Evolutionary conservation across 2,329 filamentous ascomycete genomes (phyloP).

Genomic region (Plectosphaerella sp.): DNA sequence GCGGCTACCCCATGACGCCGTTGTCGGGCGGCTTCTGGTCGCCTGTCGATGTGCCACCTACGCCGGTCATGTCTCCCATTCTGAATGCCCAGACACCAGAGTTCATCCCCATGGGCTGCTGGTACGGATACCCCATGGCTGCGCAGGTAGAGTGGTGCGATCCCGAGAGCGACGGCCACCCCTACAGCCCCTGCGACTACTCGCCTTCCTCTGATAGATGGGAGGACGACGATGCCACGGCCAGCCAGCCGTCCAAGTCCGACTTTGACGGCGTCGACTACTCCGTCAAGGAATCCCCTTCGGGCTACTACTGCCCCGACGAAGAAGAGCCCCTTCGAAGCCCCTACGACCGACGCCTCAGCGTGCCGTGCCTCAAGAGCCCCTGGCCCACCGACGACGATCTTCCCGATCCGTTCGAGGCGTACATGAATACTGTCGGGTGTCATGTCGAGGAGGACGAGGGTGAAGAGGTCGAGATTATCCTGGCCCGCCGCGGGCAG

Average conservation of each 20-base stretch:
- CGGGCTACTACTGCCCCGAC: constrained; percentile 5
- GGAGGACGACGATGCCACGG: background rate
- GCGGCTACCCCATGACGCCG: constrained; percentile 2
- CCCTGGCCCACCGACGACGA: constrained; percentile 16
- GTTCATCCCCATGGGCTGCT: constrained; percentile 22
- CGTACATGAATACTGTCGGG: background rate
- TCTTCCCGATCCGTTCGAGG: no score
- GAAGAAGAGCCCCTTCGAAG: background rate
- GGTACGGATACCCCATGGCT: background rate
- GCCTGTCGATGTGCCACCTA: constrained; percentile 1
- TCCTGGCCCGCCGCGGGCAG: background rate
- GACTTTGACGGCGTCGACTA: background rate
- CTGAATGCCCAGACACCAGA: constrained; percentile 22
- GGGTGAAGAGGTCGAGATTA: background rate
- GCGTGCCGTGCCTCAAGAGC: constrained; percentile 22
- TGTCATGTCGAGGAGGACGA: background rate
- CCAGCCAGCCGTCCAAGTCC: background rate
- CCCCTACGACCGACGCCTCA: constrained; percentile 21
- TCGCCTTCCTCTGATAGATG: background rate
- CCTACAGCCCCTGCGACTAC: background rate
- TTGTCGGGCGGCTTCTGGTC: background rate
- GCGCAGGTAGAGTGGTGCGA: no score
- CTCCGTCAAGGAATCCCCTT: no score
- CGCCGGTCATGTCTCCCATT: constrained; percentile 13
- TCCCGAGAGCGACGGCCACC: no score